phyloP scores from a whole-genome alignment of 805 yeast species.

The Suhomyces kilbournensis region DNA sequence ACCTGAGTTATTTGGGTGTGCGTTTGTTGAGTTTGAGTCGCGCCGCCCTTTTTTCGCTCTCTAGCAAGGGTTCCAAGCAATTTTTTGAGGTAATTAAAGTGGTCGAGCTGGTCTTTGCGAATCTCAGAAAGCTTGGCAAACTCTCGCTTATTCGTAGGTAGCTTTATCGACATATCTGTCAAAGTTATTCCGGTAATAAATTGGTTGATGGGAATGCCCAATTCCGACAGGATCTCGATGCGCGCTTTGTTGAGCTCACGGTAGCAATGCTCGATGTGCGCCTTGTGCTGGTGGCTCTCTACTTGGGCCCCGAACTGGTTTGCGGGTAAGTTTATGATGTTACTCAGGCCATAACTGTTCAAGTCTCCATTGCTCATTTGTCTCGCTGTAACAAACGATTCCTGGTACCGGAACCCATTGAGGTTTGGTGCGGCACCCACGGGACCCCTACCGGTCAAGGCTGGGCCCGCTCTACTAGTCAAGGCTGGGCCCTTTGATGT shows the following conservation, averaged over 20 bases:
- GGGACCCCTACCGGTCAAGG: no score
- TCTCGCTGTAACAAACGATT: constrained; percentile 26
- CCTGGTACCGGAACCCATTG: constrained; percentile 17
- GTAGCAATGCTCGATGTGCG: constrained; percentile 26
- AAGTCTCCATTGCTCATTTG: constrained; percentile 11
- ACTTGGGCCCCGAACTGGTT: constrained; percentile 14
- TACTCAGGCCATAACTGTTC: not conserved
- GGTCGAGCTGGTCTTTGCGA: constrained; percentile 25
- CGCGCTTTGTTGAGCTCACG: constrained; percentile 42
- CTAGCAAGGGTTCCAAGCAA: constrained; percentile 29
- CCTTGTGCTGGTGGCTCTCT: constrained; percentile 15
- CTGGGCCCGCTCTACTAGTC: not conserved
- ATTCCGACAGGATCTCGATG: constrained; percentile 38
- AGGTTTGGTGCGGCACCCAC: constrained; percentile 6
- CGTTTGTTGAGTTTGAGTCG: not conserved
- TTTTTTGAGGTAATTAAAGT: constrained; percentile 40
- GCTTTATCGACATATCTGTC: constrained; percentile 51
- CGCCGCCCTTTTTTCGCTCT: constrained; percentile 24
- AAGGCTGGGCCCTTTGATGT: not conserved
- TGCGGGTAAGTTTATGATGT: constrained; percentile 18
- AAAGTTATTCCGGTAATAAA: constrained; percentile 34
- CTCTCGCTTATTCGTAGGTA: constrained; percentile 51
- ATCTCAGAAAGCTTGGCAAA: constrained; percentile 41
- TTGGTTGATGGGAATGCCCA: constrained; percentile 27
- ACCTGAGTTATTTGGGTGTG: not conserved